Evolutionary conservation across 148 eudicot genomes (phyloP).

Genomic region (Rhododendron griersonianum): DNA sequence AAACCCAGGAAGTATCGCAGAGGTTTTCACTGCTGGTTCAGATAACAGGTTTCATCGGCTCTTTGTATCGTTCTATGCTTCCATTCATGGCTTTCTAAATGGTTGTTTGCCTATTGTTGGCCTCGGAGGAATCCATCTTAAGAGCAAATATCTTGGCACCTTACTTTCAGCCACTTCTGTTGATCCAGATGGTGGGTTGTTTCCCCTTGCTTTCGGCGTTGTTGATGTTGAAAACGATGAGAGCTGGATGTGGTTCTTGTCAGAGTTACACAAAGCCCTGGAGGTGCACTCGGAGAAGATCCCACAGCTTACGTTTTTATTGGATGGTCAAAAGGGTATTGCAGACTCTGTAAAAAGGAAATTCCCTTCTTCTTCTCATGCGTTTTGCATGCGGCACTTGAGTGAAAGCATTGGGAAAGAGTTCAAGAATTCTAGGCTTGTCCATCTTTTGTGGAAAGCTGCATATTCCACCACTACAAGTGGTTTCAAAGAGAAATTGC

Average conservation of each 20-base stretch:
- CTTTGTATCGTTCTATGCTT: slow-evolving; percentile 55
- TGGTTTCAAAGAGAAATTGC: slow-evolving; percentile 42
- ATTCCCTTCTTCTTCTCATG: slow-evolving; percentile 39
- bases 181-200: slow-evolving; percentile 58
- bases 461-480: slow-evolving; percentile 38
- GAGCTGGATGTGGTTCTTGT: slow-evolving; percentile 66
- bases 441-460: slow-evolving; percentile 53
- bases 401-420: slow-evolving; percentile 47
- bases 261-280: slow-evolving; percentile 45
- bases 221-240: slow-evolving; percentile 57
- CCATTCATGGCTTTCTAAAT: slow-evolving; percentile 50
- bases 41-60: slow-evolving; percentile 55
- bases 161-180: slow-evolving; percentile 56
- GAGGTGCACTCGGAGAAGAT: slow-evolving; percentile 43
- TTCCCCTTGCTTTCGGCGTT: slow-evolving; percentile 58
- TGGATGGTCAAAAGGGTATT: slow-evolving; percentile 41
- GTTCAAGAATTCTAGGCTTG: slow-evolving; percentile 52
- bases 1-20: slow-evolving; percentile 55
- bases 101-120: slow-evolving; percentile 55
- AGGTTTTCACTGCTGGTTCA: slow-evolving; percentile 39
- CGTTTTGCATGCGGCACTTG: slow-evolving; percentile 51
- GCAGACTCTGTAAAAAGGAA: slow-evolving; percentile 35
- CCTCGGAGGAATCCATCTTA: slow-evolving; percentile 52
- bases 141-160: slow-evolving; percentile 58
- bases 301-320: slow-evolving; percentile 48